Conservation (phyloP, 768 basidiomycete species). For the Lentinula raphanica region DNA sequence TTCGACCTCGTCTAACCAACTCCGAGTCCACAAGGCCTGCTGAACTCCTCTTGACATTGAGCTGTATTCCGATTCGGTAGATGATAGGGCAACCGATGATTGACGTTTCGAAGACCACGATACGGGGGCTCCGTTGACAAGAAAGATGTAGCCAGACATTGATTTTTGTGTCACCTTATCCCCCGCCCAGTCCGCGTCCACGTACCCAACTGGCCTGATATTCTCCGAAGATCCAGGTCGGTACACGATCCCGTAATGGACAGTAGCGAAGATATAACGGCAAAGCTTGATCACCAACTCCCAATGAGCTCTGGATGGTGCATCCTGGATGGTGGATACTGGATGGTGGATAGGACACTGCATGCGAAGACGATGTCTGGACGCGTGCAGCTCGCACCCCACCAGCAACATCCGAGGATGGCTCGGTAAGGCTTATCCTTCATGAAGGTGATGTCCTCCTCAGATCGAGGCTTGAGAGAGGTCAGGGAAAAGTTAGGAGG, state of each 20-base stretch:
- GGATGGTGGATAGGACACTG: background rate
- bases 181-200: background rate
- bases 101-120: constrained; percentile 28
- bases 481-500: background rate
- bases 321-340: background rate
- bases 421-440: too few relatives aligned
- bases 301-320: too few relatives aligned
- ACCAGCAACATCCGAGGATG: too few relatives aligned
- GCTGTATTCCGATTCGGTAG: constrained; percentile 25
- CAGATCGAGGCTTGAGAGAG: background rate
- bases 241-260: too few relatives aligned
- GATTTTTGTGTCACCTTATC: constrained; percentile 14
- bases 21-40: constrained; percentile 27
- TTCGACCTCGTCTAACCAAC: constrained; percentile 20
- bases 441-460: too few relatives aligned
- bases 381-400: too few relatives aligned
- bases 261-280: too few relatives aligned
- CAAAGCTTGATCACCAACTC: background rate
- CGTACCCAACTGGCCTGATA: background rate
- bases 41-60: constrained; percentile 21
- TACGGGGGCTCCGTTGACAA: constrained; percentile 21
- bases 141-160: constrained; percentile 22
- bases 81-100: constrained; percentile 14
- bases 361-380: background rate
- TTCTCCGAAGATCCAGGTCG: background rate